Evolutionary conservation across 129 eudicot genomes (phyloP).

Genomic region (Erigeron canadensis): DNA sequence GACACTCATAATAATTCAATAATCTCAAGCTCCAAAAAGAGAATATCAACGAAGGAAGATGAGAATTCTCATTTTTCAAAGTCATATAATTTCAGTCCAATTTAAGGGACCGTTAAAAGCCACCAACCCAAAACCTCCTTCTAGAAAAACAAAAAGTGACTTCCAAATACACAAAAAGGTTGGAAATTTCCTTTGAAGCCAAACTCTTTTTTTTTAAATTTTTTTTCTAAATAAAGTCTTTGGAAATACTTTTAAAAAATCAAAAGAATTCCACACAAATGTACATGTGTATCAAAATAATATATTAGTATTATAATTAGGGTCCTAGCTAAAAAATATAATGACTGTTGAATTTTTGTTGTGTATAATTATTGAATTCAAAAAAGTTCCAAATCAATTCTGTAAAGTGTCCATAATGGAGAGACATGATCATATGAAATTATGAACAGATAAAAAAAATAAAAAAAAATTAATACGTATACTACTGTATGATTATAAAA

Average conservation of each 20-base stretch:
- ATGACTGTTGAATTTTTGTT: slow-evolving; percentile 9
- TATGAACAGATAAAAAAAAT: too few relatives aligned
- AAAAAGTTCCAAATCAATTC: slow-evolving; percentile 19
- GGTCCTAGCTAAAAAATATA: neutral
- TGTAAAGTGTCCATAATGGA: slow-evolving; percentile 27
- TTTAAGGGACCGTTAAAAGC: neutral
- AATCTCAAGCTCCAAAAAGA: neutral
- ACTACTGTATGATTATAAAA: too few relatives aligned
- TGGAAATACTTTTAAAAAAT: neutral
- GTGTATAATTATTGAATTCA: slow-evolving; percentile 11
- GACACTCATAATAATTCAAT: slow-evolving; percentile 22
- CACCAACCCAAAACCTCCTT: slow-evolving; percentile 3
- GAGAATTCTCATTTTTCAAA: neutral
- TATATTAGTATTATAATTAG: too few relatives aligned
- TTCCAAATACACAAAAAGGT: neutral
- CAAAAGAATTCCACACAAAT: neutral
- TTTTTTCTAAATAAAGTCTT: neutral
- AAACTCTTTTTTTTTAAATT: neutral
- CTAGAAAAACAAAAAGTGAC: slow-evolving; percentile 18
- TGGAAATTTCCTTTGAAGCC: neutral
- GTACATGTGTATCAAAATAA: too few relatives aligned
- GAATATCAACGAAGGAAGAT: slow-evolving; percentile 2
- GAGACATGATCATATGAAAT: too few relatives aligned
- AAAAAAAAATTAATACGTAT: too few relatives aligned
- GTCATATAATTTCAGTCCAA: slow-evolving; percentile 19